Conservation (phyloP, 495 filamentous ascomycete species). For the Daldinia loculata region DNA sequence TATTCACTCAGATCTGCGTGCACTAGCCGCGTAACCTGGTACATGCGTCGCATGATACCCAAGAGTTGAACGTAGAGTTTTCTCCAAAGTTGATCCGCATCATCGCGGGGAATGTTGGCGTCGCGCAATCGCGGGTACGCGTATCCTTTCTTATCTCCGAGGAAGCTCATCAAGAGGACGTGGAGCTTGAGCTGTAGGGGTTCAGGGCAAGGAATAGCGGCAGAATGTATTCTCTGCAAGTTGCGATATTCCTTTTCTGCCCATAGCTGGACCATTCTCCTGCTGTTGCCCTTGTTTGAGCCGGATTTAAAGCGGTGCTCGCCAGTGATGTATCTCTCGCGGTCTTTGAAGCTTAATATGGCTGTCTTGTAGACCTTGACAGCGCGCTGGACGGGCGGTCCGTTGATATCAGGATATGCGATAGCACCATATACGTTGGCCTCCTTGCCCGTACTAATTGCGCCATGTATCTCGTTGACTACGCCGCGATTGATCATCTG, state of each 20-base stretch:
- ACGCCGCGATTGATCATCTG: slow-evolving; percentile 93
- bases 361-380: slow-evolving; percentile 99
- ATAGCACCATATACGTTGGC: slow-evolving; percentile 89
- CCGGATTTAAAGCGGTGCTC: slow-evolving; percentile 80
- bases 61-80: slow-evolving; percentile 82
- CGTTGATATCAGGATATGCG: slow-evolving; percentile 54
- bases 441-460: slow-evolving; percentile 94
- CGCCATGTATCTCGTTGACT: slow-evolving; percentile 84
- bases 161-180: slow-evolving; percentile 91
- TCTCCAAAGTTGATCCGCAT: slow-evolving; percentile 79
- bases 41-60: slow-evolving; percentile 89
- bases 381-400: slow-evolving; percentile 66
- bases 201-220: slow-evolving; percentile 90
- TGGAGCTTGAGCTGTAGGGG: slow-evolving; percentile 86
- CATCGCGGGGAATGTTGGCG: slow-evolving; percentile 53
- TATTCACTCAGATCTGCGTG: slow-evolving; percentile 98
- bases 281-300: slow-evolving; percentile 89
- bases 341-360: slow-evolving; percentile 96
- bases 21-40: slow-evolving; percentile 87
- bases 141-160: slow-evolving; percentile 86
- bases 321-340: slow-evolving; percentile 91
- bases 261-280: slow-evolving; percentile 97
- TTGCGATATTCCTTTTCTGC: slow-evolving; percentile 99
- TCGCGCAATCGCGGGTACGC: slow-evolving; percentile 80
- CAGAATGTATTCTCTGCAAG: slow-evolving; percentile 78